Evolutionary conservation across 352 stramenopile species (phyloP).

Genomic region (Aphanomyces astaci): DNA sequence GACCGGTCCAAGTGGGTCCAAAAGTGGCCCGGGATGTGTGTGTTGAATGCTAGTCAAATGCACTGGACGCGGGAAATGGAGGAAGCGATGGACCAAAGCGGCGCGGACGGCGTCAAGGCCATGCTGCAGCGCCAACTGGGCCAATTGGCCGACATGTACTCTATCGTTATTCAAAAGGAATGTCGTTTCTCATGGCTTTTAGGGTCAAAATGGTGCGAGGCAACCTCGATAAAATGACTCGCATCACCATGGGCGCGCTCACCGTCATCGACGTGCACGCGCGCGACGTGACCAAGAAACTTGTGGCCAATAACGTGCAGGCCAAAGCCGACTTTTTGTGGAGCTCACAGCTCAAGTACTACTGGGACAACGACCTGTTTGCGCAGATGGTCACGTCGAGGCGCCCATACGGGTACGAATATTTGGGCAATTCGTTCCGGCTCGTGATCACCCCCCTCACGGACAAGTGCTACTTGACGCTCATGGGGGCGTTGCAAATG

Average conservation of each 20-base stretch:
- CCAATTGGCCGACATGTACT: slow-evolving; percentile 90
- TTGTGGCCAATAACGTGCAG: slow-evolving; percentile 84
- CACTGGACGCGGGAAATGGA: slow-evolving; percentile 91
- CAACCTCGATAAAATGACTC: slow-evolving; percentile 78
- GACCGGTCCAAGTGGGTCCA: slow-evolving; percentile 88
- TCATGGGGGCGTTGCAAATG: slow-evolving; percentile 95
- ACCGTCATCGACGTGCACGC: slow-evolving; percentile 95
- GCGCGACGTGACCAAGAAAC: slow-evolving; percentile 89
- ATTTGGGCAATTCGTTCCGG: slow-evolving; percentile 93
- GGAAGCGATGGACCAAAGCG: slow-evolving; percentile 70
- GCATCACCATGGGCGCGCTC: slow-evolving; percentile 85
- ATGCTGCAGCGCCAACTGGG: slow-evolving; percentile 78
- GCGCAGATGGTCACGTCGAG: slow-evolving; percentile 86
- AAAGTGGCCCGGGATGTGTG: slow-evolving; percentile 86
- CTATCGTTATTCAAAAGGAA: too few species aligned
- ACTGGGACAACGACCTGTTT: slow-evolving; percentile 88
- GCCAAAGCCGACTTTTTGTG: slow-evolving; percentile 84
- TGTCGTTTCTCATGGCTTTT: too few species aligned
- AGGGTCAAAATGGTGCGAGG: slow-evolving; percentile 83
- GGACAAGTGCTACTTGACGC: slow-evolving; percentile 94
- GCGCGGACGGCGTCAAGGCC: slow-evolving; percentile 59
- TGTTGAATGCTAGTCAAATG: slow-evolving; percentile 90
- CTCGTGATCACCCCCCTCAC: slow-evolving; percentile 95
- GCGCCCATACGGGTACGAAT: slow-evolving; percentile 93
- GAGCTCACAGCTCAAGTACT: slow-evolving; percentile 87